phyloP scores from a whole-genome alignment of 2,329 filamentous ascomycete species.

The Paecilomyces dactylethromorphus region DNA sequence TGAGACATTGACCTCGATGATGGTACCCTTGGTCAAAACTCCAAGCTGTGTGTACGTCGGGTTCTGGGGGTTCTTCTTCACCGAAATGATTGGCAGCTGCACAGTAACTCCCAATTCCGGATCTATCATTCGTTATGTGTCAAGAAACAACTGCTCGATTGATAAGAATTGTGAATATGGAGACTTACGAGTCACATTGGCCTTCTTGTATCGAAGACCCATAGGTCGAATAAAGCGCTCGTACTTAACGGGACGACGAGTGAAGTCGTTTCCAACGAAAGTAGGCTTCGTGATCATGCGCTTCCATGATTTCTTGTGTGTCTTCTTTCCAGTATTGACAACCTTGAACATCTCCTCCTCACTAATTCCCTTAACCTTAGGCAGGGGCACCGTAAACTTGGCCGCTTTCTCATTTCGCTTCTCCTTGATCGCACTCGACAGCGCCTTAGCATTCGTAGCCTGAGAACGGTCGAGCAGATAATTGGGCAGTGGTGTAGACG shows the following conservation, averaged over 20 bases:
- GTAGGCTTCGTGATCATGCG: conserved; percentile 69
- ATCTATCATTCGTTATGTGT: conserved; percentile 33
- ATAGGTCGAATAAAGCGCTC: conserved; percentile 67
- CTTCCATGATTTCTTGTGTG: conserved; percentile 69
- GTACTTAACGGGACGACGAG: conserved; percentile 73
- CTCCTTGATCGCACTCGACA: conserved; percentile 87
- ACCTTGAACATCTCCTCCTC: conserved; percentile 99
- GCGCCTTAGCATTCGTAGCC: conserved; percentile 63
- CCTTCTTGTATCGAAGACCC: conserved; percentile 74
- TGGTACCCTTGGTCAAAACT: conserved; percentile 77
- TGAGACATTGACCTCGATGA: conserved; percentile 86
- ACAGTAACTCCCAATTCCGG: conserved; percentile 81
- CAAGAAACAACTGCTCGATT: conserved; percentile 19
- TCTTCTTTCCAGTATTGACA: conserved; percentile 93
- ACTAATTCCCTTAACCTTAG: conserved; percentile 86
- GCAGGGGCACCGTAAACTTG: conserved; percentile 83
- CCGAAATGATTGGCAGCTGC: conserved; percentile 70
- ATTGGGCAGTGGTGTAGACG: conserved; percentile 74
- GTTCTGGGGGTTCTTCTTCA: conserved; percentile 83
- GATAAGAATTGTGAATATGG: not conserved
- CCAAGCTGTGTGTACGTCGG: conserved; percentile 89
- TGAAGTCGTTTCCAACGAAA: conserved; percentile 89
- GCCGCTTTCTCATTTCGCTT: conserved; percentile 91
- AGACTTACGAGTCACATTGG: conserved; percentile 51
- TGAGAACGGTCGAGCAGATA: conserved; percentile 86